These are phyloP conservation scores for Rubia peregrina DNA, from an alignment of 305 asterid species.

Conservation along the genomic window DNA sequence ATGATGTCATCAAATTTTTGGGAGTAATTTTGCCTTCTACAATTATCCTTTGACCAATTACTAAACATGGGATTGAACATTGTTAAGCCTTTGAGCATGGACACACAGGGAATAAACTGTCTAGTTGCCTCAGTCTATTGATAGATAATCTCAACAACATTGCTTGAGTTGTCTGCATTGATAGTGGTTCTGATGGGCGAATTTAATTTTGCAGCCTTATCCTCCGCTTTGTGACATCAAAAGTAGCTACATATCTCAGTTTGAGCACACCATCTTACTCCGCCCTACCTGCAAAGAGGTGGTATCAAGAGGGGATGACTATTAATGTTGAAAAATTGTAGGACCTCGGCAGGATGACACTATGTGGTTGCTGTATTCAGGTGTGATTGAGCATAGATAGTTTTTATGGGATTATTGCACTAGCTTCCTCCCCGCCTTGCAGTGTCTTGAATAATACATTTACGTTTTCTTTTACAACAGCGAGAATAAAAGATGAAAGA, in stretches of 20 bases:
- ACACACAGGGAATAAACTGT: neutral
- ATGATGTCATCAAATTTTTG: neutral
- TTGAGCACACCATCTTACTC: constrained; percentile 92
- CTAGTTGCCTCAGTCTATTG: neutral
- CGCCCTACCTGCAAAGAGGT: constrained; percentile 99
- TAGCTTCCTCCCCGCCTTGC: neutral
- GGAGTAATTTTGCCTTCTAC: neutral
- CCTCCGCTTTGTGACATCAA: constrained; percentile 93
- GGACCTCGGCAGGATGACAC: neutral
- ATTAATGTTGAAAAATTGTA: constrained; percentile 29
- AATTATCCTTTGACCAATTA: neutral
- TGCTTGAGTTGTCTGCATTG: neutral
- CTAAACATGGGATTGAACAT: neutral
- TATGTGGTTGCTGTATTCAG: neutral
- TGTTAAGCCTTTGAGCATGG: neutral
- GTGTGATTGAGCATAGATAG: neutral
- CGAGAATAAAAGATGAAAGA: neutral
- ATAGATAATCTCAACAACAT: neutral
- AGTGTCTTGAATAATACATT: neutral
- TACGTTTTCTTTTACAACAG: neutral
- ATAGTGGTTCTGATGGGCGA: neutral
- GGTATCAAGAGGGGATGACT: constrained; percentile 91
- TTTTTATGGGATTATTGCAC: neutral
- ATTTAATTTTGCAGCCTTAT: constrained; percentile 48
- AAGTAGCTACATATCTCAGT: constrained; percentile 92